Evolutionary conservation across 352 stramenopile species (phyloP), one percentile per base, ranked within the genome.

Genomic region (Pythium monospermum): DNA sequence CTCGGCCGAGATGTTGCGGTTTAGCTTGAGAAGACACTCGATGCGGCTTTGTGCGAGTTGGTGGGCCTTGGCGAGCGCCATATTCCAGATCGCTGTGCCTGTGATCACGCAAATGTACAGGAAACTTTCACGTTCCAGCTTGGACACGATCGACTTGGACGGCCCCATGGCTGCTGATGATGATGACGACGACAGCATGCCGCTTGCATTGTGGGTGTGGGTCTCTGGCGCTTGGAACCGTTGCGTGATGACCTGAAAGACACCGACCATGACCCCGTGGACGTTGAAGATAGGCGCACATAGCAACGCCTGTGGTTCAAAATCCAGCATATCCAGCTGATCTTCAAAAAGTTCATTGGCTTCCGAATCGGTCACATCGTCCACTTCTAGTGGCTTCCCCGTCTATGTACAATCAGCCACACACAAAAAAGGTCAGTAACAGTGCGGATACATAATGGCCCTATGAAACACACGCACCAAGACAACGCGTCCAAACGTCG

Each of bases 401-500:
- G 73, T 85, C 75, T 86, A n/a, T 15, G 13, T 15, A 10, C 22
- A 15, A 33, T 16, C 40, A 59, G 10, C 33, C 37, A 11, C 19
- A 36, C 7, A 49, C 30, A 49, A 49, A 18, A 45, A 13, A 40
- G 7, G 26, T n/a, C n/a, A n/a, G n/a, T n/a, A n/a, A n/a, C n/a
- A n/a, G n/a, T n/a, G n/a, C n/a, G n/a, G n/a, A n/a, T 2, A 25
- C 15, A 11, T 18, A 23, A 58, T 28, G 2, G 22, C 5, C 25
- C 4, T 23, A 27, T 5, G 4, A 11, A 21, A n/a, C 18, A 32
- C 19, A 41, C 47, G 19, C 64, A 86, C 75, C 67, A 87, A 35
- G 2, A 85, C 65, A 22, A 87, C 76, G n/a, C 76, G 76, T 4
- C 76, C 76, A 44, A 84, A 87, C 10, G 73, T 88, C 1, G 71